phyloP scores from a whole-genome alignment of 2,329 filamentous ascomycete species.

The Neonectria hederae region DNA sequence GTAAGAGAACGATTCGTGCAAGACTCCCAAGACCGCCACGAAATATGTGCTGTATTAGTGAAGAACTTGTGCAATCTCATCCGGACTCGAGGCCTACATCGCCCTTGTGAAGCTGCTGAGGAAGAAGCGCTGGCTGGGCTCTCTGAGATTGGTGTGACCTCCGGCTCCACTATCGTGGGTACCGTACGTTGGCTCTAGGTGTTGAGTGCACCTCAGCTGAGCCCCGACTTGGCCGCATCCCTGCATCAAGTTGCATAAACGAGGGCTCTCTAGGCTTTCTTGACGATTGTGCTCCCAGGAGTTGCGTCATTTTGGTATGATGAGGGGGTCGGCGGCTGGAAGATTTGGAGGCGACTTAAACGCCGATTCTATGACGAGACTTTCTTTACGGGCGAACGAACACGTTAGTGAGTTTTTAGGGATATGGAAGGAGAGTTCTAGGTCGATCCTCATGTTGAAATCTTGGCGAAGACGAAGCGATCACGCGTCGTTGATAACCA shows the following conservation, averaged over 20 bases:
- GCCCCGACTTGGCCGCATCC: conserved; percentile 6
- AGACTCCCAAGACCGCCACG: background rate
- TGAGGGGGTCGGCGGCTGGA: background rate
- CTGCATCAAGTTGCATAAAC: background rate
- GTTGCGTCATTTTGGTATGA: background rate
- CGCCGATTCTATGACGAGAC: background rate
- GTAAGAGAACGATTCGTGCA: background rate
- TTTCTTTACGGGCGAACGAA: too few relatives aligned
- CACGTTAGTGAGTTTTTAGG: background rate
- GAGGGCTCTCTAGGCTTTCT: background rate
- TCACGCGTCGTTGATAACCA: too few relatives aligned
- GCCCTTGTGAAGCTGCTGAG: background rate
- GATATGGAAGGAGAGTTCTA: too few relatives aligned
- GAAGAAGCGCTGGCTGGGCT: background rate
- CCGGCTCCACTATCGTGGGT: background rate
- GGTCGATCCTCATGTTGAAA: too few relatives aligned
- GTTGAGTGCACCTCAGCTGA: background rate
- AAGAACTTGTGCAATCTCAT: too few relatives aligned
- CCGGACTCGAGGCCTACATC: too few relatives aligned
- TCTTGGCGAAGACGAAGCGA: too few relatives aligned
- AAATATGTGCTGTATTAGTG: background rate
- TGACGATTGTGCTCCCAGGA: background rate
- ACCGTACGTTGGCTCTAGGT: background rate
- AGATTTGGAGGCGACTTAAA: background rate
- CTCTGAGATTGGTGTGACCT: background rate